Conservation (phyloP, 1,284 basidiomycete species). For the Tylopilus sp. region DNA sequence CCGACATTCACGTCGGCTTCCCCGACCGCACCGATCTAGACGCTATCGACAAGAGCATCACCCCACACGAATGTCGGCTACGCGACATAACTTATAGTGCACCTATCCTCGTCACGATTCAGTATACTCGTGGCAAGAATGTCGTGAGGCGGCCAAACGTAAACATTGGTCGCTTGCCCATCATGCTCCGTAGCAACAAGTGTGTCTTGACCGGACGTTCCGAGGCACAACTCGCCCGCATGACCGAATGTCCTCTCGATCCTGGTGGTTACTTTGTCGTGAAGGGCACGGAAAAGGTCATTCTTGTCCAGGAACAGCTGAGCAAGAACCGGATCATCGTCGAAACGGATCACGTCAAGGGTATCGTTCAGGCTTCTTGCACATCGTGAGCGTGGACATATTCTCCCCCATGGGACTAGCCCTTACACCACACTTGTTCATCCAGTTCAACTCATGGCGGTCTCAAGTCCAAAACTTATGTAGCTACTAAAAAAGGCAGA, state of each 20-base stretch:
- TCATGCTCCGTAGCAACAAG: constrained; percentile 96
- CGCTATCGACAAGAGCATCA: constrained; percentile 79
- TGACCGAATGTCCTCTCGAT: constrained; percentile 97
- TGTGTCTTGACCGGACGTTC: constrained; percentile 81
- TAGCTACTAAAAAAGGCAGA: constrained; percentile 89
- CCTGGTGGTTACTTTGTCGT: constrained; percentile 99
- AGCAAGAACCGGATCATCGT: constrained; percentile 99
- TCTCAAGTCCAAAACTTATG: constrained; percentile 98
- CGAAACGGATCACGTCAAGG: constrained; percentile 89
- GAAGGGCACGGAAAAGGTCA: constrained; percentile 99
- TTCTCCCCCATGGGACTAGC: not conserved
- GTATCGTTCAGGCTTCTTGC: constrained; percentile 92
- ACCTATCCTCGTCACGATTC: constrained; percentile 91
- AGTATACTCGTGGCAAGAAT: constrained; percentile 91
- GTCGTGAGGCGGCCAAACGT: constrained; percentile 84
- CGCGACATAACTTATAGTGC: constrained; percentile 96
- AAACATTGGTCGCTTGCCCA: constrained; percentile 89
- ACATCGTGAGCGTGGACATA: constrained; percentile 68
- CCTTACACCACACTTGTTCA: constrained; percentile 12
- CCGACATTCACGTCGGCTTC: constrained; percentile 89
- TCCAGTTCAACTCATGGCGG: constrained; percentile 91
- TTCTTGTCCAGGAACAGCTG: constrained; percentile 97
- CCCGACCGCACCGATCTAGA: constrained; percentile 87
- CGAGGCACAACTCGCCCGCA: constrained; percentile 81
- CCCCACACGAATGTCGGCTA: constrained; percentile 96